Conservation (phyloP, 805 yeast genomes). For the Cyberlindnera bimundalis region DNA sequence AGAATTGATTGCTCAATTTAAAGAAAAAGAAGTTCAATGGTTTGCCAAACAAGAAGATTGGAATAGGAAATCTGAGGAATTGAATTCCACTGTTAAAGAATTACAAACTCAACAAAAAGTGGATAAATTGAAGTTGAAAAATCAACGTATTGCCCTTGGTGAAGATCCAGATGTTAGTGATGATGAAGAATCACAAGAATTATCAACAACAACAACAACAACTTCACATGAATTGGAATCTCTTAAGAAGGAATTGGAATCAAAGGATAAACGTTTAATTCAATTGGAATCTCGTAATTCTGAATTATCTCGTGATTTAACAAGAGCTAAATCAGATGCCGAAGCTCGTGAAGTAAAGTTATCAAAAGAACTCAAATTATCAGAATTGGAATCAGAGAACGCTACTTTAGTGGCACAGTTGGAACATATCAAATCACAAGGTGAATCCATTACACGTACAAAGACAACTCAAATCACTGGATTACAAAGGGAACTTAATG, state of each 20-base stretch:
- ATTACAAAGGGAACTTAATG: slow-evolving; percentile 34
- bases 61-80: slow-evolving; percentile 46
- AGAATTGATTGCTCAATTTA: slow-evolving; percentile 62
- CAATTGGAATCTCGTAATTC: slow-evolving; percentile 79
- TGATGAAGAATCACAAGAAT: neutral
- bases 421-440: slow-evolving; percentile 43
- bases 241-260: slow-evolving; percentile 71
- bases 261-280: slow-evolving; percentile 59
- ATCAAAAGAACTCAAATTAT: slow-evolving; percentile 40
- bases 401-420: slow-evolving; percentile 55
- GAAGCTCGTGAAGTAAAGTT: slow-evolving; percentile 40
- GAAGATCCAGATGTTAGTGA: slow-evolving; percentile 28
- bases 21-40: slow-evolving; percentile 76
- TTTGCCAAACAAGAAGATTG: slow-evolving; percentile 49
- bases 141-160: slow-evolving; percentile 43
- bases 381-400: slow-evolving; percentile 67
- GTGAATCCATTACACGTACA: slow-evolving; percentile 27
- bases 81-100: slow-evolving; percentile 58
- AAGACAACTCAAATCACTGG: slow-evolving; percentile 19
- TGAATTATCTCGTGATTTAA: slow-evolving; percentile 62
- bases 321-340: slow-evolving; percentile 44
- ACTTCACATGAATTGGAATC: slow-evolving; percentile 40
- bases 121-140: slow-evolving; percentile 38
- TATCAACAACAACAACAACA: neutral
- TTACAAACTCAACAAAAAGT: slow-evolving; percentile 46